Evolutionary conservation across 2,329 filamentous ascomycete species (phyloP).

Genomic region (Chaetothyriales sp.): DNA sequence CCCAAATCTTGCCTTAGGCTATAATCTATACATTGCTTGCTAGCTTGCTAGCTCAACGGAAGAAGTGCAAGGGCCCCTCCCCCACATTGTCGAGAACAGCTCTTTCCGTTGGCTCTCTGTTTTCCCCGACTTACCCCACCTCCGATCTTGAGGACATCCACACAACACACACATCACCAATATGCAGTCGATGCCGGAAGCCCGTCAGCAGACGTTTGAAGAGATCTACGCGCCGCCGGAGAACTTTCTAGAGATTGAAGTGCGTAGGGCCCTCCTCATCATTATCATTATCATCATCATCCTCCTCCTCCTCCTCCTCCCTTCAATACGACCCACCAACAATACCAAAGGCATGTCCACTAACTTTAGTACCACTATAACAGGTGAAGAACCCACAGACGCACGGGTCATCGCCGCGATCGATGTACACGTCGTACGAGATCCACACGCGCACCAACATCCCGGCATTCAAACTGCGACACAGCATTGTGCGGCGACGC

Average conservation of each 20-base stretch:
- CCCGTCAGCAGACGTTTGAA: constrained; percentile 87
- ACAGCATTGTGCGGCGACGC: constrained; percentile 72
- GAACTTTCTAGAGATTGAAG: constrained; percentile 98
- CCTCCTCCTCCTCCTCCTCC: neutral
- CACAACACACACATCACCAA: constrained; percentile 13
- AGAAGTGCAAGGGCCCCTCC: neutral
- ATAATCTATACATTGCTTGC: neutral
- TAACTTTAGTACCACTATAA: neutral
- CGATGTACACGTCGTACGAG: constrained; percentile 98
- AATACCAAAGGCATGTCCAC: neutral
- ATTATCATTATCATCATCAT: constrained; percentile 1
- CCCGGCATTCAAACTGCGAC: constrained; percentile 90
- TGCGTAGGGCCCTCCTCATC: constrained; percentile 22
- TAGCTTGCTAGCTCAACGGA: neutral
- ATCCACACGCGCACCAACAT: constrained; percentile 98
- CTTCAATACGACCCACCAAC: neutral
- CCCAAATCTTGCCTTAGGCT: neutral
- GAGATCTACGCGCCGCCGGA: constrained; percentile 97
- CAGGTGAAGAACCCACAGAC: constrained; percentile 88
- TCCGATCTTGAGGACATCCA: neutral
- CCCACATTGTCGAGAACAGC: neutral
- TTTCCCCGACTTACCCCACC: neutral
- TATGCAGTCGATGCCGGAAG: constrained; percentile 50
- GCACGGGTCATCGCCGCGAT: constrained; percentile 70
- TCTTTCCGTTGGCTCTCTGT: neutral